phyloP scores from a whole-genome alignment of 176 grass and related monocot genomes.

The Oryza glaberrima region DNA sequence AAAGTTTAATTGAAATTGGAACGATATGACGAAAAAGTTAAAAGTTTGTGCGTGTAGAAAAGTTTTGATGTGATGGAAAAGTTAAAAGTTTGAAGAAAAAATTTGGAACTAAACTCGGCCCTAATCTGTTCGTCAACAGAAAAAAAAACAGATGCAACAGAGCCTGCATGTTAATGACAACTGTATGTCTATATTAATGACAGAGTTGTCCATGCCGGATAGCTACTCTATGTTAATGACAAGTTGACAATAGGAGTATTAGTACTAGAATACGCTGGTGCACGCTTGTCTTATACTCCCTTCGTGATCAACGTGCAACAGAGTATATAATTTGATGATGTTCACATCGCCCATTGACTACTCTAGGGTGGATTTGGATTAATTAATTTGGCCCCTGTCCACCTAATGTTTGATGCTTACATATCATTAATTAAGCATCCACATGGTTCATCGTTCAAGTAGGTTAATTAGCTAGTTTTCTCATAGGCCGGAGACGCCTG shows the following conservation, averaged over 20 bases:
- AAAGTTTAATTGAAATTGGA: too few relatives aligned
- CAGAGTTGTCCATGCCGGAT: too few relatives aligned
- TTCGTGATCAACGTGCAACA: constrained; percentile 4
- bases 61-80: too few relatives aligned
- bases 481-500: background rate
- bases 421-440: background rate
- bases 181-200: too few relatives aligned
- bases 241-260: too few relatives aligned
- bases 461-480: background rate
- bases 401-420: background rate
- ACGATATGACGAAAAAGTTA: too few relatives aligned
- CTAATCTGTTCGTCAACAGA: background rate
- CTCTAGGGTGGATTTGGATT: background rate
- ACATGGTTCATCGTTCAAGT: background rate
- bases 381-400: too few relatives aligned
- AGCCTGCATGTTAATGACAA: background rate
- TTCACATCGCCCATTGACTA: background rate
- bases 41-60: too few relatives aligned
- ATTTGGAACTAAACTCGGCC: too few relatives aligned
- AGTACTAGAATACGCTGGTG: background rate
- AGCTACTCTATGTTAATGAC: background rate
- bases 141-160: background rate
- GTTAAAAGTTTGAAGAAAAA: too few relatives aligned
- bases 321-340: background rate
- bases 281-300: background rate